A percentile compares a stretch with the other conserved stretches of the same genome.
Evolutionary conservation across 2,329 filamentous ascomycete species (phyloP).

Genomic region (Verticillium zaregamsianum): DNA sequence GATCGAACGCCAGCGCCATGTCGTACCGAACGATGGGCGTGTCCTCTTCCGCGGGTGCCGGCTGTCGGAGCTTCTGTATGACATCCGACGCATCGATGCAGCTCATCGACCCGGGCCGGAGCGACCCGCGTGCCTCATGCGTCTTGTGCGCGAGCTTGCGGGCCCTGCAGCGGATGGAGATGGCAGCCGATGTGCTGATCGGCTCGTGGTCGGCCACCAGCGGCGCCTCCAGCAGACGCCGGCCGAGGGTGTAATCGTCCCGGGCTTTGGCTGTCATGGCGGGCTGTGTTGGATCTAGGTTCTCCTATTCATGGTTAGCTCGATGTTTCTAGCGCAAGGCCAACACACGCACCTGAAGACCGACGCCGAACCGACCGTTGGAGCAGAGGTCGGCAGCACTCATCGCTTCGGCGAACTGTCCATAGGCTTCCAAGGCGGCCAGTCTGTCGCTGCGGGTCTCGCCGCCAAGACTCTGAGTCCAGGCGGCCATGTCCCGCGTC

Average conservation of each 20-base stretch:
- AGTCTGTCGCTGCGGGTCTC: slow-evolving; percentile 20
- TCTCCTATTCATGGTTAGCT: slow-evolving; percentile 30
- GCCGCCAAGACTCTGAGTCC: slow-evolving; percentile 25
- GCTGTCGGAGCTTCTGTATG: slow-evolving; percentile 16
- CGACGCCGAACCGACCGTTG: slow-evolving; percentile 38
- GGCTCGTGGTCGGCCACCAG: slow-evolving; percentile 25
- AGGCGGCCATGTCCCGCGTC: slow-evolving; percentile 31
- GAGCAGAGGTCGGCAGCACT: slow-evolving; percentile 64
- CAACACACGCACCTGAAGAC: slow-evolving; percentile 24
- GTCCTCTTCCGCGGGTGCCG: slow-evolving; percentile 18
- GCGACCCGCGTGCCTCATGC: background rate
- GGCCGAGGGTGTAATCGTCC: slow-evolving; percentile 49
- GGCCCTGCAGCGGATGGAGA: slow-evolving; percentile 26
- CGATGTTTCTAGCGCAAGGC: too few species aligned
- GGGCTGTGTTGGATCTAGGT: slow-evolving; percentile 61
- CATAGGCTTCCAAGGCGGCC: slow-evolving; percentile 44
- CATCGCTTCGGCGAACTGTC: slow-evolving; percentile 52
- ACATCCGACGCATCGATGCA: slow-evolving; percentile 26
- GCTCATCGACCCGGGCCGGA: slow-evolving; percentile 5
- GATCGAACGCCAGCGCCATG: slow-evolving; percentile 56
- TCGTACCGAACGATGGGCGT: slow-evolving; percentile 42
- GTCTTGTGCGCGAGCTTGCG: slow-evolving; percentile 10
- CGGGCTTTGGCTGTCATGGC: slow-evolving; percentile 40
- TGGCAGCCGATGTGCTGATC: slow-evolving; percentile 24
- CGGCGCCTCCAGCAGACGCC: slow-evolving; percentile 43